A percentile compares a stretch with the other conserved stretches of the same genome.
phyloP scores from a whole-genome alignment of 2,329 filamentous ascomycete genomes.

The Verticillium klebahnii region DNA sequence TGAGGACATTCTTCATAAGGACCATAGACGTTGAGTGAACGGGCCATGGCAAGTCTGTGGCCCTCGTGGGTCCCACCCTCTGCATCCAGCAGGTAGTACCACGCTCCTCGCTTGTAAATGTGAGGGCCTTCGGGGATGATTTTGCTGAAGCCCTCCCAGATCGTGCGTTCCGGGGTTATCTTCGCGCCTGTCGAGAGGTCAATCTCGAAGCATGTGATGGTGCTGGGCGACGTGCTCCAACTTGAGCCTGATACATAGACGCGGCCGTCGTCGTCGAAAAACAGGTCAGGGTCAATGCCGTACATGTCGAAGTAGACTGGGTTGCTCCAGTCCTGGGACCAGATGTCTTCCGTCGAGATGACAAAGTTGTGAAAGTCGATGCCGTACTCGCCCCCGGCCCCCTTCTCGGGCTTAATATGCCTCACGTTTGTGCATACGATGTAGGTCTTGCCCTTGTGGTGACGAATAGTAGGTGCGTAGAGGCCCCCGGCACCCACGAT shows the following conservation, averaged over 20 bases:
- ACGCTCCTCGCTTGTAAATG: constrained; percentile 36
- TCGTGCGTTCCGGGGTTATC: constrained; percentile 12
- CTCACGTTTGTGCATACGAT: constrained; percentile 15
- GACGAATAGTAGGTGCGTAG: constrained; percentile 17
- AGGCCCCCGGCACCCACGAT: constrained; percentile 16
- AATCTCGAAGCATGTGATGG: constrained; percentile 13
- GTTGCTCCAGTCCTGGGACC: constrained; percentile 13
- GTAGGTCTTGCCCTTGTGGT: constrained; percentile 17
- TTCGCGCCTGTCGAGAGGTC: constrained; percentile 14
- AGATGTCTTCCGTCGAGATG: no score
- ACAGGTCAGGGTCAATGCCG: constrained; percentile 42
- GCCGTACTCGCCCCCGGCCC: no score
- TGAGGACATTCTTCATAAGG: constrained; percentile 22
- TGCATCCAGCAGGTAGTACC: constrained; percentile 43
- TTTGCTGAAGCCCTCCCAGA: constrained; percentile 9
- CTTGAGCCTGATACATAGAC: constrained; percentile 32
- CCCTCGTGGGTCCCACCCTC: constrained; percentile 36
- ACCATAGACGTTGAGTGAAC: constrained; percentile 16
- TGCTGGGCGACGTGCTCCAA: constrained; percentile 17
- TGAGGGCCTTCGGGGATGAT: constrained; percentile 40
- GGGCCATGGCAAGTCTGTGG: constrained; percentile 21
- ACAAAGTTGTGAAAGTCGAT: no score
- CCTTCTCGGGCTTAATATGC: constrained; percentile 10
- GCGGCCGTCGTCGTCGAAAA: constrained; percentile 52
- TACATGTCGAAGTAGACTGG: constrained; percentile 13